phyloP scores from a whole-genome alignment of 2,329 filamentous ascomycete genomes.

The Epichloe coenophiala region DNA sequence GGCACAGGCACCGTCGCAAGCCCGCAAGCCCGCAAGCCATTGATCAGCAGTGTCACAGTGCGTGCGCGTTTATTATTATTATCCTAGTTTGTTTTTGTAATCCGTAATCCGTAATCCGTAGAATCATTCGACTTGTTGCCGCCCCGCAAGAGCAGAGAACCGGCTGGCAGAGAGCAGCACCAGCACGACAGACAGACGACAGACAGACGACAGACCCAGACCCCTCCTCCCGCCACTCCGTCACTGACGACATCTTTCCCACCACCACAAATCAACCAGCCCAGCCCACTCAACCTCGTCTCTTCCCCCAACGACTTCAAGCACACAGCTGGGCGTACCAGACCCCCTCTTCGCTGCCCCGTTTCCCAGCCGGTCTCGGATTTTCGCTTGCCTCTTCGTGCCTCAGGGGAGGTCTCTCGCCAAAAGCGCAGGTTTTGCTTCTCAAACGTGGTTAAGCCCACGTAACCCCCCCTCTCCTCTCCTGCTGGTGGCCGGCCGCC shows the following conservation, averaged over 20 bases:
- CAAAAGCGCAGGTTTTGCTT: background rate
- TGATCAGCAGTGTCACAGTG: too few species aligned
- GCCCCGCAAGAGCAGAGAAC: background rate
- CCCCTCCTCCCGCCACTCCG: constrained; percentile 11
- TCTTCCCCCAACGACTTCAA: constrained; percentile 5
- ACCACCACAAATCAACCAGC: constrained; percentile 10
- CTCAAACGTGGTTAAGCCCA: background rate
- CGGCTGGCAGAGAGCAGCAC: background rate
- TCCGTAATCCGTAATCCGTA: too few species aligned
- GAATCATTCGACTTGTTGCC: too few species aligned
- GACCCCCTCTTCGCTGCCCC: background rate
- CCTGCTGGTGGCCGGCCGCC: background rate
- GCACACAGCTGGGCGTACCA: background rate
- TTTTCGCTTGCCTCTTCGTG: background rate
- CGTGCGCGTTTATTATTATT: too few species aligned
- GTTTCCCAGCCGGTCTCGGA: background rate
- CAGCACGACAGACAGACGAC: too few species aligned
- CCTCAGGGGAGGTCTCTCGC: background rate
- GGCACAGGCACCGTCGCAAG: too few species aligned
- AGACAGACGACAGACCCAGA: background rate
- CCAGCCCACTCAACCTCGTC: constrained; percentile 8
- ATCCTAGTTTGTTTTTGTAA: too few species aligned
- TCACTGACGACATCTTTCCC: constrained; percentile 25
- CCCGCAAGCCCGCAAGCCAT: too few species aligned
- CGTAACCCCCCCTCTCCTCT: background rate